phyloP scores from a whole-genome alignment of 305 asterid genomes.

The Fraxinus velutina region DNA sequence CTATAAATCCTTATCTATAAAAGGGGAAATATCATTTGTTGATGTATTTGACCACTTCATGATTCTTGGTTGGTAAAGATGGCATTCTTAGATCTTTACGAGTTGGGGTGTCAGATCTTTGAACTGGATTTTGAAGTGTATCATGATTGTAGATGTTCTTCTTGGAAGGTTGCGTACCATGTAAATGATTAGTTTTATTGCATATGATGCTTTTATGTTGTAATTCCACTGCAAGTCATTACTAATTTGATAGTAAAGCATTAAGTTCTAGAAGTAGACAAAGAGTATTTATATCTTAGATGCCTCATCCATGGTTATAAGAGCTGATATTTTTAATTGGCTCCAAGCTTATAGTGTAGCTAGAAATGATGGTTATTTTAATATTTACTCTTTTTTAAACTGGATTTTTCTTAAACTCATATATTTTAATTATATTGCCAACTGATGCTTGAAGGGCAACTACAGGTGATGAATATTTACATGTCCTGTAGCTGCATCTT shows the following conservation, averaged over 20 bases:
- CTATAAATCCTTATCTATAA: neutral
- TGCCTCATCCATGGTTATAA: neutral
- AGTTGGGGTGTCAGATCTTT: neutral
- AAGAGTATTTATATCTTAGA: neutral
- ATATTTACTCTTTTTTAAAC: neutral
- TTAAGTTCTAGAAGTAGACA: neutral
- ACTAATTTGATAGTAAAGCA: neutral
- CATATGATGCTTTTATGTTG: neutral
- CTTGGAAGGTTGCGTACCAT: neutral
- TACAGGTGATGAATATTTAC: neutral
- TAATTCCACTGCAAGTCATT: neutral
- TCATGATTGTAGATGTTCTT: neutral
- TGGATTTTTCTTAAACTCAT: neutral
- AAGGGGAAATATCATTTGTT: neutral
- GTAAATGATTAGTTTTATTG: neutral
- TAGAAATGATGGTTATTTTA: neutral
- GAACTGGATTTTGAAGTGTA: neutral
- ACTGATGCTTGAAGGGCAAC: neutral
- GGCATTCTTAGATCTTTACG: neutral
- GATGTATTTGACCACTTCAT: neutral
- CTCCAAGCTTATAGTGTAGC: neutral
- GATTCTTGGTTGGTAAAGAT: neutral
- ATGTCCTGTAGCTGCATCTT: neutral
- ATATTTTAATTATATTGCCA: neutral
- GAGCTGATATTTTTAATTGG: neutral